Conservation (phyloP, 768 basidiomycete genomes). For the Boletus tomentosulus region DNA sequence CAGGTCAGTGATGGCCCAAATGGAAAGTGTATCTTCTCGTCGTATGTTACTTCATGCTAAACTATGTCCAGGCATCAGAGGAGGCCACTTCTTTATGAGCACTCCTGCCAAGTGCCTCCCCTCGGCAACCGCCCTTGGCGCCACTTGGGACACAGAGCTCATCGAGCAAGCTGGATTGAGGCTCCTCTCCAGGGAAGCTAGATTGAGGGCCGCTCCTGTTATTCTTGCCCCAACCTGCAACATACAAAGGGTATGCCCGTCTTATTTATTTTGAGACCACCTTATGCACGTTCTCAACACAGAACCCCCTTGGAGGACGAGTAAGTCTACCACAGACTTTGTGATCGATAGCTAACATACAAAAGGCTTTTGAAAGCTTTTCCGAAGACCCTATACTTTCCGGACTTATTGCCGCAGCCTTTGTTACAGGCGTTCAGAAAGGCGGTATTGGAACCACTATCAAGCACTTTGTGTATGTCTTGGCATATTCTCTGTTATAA, state of each 20-base stretch:
- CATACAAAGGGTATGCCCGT: conserved; percentile 60
- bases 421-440: conserved; percentile 72
- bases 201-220: conserved; percentile 62
- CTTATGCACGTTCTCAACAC: background rate
- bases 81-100: conserved; percentile 76
- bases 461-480: conserved; percentile 74
- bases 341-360: conserved; percentile 4
- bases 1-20: conserved; percentile 81
- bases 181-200: conserved; percentile 69
- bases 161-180: conserved; percentile 58
- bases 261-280: background rate
- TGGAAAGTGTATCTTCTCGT: conserved; percentile 36
- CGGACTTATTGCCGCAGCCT: conserved; percentile 65
- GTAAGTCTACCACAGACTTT: conserved; percentile 31
- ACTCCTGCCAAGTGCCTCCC: conserved; percentile 79
- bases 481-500: background rate
- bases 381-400: conserved; percentile 76
- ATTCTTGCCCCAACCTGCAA: conserved; percentile 81
- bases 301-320: conserved; percentile 71
- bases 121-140: conserved; percentile 68
- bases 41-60: background rate
- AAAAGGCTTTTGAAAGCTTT: conserved; percentile 70
- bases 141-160: conserved; percentile 68
- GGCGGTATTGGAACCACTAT: conserved; percentile 74
- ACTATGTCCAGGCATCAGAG: conserved; percentile 43